Percentiles rank a stretch among this genome's conserved stretches.
Evolutionary conservation across 192 early-diverging fungal species (phyloP).

Genomic region (Helicostylum pulchrum): DNA sequence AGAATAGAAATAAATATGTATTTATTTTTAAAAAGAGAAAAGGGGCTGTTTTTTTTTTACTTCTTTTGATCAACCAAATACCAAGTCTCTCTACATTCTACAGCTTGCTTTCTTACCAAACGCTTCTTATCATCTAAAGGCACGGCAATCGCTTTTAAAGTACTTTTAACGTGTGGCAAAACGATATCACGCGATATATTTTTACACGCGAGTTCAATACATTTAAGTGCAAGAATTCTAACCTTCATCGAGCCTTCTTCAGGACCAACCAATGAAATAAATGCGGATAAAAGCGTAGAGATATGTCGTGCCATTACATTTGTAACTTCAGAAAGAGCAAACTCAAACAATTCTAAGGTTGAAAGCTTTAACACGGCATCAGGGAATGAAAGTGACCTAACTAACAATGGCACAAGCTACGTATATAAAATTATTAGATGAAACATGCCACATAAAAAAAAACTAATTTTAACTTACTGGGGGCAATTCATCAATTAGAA

Average conservation of each 20-base stretch:
- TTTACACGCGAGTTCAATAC: conserved; percentile 61
- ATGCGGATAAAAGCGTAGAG: conserved; percentile 37
- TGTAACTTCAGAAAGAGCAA: conserved; percentile 67
- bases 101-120: conserved; percentile 81
- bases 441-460: background rate
- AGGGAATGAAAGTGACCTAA: conserved; percentile 66
- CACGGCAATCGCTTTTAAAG: conserved; percentile 60
- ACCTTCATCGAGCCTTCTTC: conserved; percentile 39
- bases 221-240: conserved; percentile 66
- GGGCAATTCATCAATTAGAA: conserved; percentile 74
- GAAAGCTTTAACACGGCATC: conserved; percentile 65
- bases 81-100: conserved; percentile 84
- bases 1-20: background rate
- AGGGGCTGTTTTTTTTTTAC: too few relatives aligned
- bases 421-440: background rate
- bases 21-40: too few relatives aligned
- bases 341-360: conserved; percentile 72
- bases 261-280: conserved; percentile 32
- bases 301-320: conserved; percentile 56
- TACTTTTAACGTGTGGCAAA: conserved; percentile 54
- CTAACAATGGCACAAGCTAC: conserved; percentile 75
- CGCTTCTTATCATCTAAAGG: conserved; percentile 87
- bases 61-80: conserved; percentile 27
- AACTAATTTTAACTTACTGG: conserved; percentile 46
- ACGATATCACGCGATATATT: conserved; percentile 59